Percentiles rank a stretch among this genome's conserved stretches.
Evolutionary conservation across 2,329 filamentous ascomycete species (phyloP).

Genomic region (Calonectria montana): DNA sequence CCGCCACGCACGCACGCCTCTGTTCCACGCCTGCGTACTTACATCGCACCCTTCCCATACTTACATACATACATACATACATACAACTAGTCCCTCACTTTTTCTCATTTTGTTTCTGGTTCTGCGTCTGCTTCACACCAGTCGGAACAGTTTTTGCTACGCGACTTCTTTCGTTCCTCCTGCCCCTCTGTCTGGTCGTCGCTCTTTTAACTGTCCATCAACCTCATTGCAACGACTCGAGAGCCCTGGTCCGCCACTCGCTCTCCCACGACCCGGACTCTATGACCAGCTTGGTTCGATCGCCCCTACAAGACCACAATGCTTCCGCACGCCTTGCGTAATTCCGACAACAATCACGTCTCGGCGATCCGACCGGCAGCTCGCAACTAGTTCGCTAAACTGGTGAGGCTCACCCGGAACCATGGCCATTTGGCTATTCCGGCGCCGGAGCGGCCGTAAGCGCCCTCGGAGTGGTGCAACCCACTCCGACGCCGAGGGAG

Average conservation of each 20-base stretch:
- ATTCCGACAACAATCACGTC: slow-evolving; percentile 37
- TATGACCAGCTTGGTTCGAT: slow-evolving; percentile 42
- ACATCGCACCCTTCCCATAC: slow-evolving; percentile 33
- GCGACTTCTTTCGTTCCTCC: slow-evolving; percentile 23
- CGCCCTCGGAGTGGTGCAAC: slow-evolving; percentile 65
- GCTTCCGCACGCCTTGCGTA: slow-evolving; percentile 43
- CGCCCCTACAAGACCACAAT: slow-evolving; percentile 42
- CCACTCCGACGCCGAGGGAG: slow-evolving; percentile 63
- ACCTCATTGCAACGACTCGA: slow-evolving; percentile 15
- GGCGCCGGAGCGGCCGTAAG: slow-evolving; percentile 77
- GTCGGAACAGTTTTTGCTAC: slow-evolving; percentile 25
- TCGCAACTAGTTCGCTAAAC: slow-evolving; percentile 36
- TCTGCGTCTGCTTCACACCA: slow-evolving; percentile 20
- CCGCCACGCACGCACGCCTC: slow-evolving; percentile 41
- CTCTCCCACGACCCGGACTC: slow-evolving; percentile 31
- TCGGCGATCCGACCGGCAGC: slow-evolving; percentile 36
- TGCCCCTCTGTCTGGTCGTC: slow-evolving; percentile 27
- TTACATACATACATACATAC: slow-evolving; percentile 39
- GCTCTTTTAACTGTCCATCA: slow-evolving; percentile 28
- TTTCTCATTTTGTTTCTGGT: slow-evolving; percentile 20
- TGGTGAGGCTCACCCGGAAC: slow-evolving; percentile 38
- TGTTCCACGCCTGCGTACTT: slow-evolving; percentile 37
- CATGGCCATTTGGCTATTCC: slow-evolving; percentile 89
- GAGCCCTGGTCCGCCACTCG: slow-evolving; percentile 39
- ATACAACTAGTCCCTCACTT: slow-evolving; percentile 35